Conservation (phyloP, 345 rosid genomes). For the Kandelia obovata region DNA sequence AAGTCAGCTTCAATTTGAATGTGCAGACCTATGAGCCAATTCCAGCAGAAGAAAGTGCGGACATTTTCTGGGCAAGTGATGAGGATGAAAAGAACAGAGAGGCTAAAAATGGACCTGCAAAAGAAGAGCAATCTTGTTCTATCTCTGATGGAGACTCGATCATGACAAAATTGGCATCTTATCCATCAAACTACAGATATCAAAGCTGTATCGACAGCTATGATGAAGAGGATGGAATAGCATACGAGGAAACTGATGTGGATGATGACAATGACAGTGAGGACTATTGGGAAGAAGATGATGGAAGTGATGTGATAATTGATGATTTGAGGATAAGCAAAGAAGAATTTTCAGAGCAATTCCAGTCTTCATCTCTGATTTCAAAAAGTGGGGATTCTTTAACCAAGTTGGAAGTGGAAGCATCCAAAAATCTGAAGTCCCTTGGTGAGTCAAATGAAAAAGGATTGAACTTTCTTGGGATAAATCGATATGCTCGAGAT, state of each 20-base stretch:
- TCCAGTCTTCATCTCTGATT: conserved; percentile 15
- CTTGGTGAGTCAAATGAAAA: conserved; percentile 4
- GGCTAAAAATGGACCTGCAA: conserved; percentile 11
- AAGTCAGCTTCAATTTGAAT: conserved; percentile 34
- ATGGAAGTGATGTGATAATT: conserved; percentile 1
- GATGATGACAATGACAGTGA: conserved; percentile 20
- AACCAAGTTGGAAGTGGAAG: conserved; percentile 9
- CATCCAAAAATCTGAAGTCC: conserved; percentile 14
- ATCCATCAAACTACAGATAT: conserved; percentile 26
- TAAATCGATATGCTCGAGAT: conserved; percentile 5
- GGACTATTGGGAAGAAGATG: conserved; percentile 4
- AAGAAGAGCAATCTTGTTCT: conserved; percentile 11
- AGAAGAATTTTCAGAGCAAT: conserved; percentile 8
- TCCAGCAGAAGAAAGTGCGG: conserved; percentile 18
- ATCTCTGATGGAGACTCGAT: conserved; percentile 14
- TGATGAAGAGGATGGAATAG: conserved; percentile 59
- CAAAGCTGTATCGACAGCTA: conserved; percentile 39
- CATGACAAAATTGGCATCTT: conserved; percentile 23
- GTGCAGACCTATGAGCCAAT: conserved; percentile 32
- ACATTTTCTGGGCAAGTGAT: conserved; percentile 32
- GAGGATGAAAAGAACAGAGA: conserved; percentile 22
- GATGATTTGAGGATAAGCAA: conserved; percentile 16
- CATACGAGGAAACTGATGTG: conserved; percentile 50
- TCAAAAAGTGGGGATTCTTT: conserved; percentile 13
- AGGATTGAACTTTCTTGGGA: conserved; percentile 3